Base-by-base conservation (phyloP, 306 rosid species). In the Vicia villosa region DNA sequence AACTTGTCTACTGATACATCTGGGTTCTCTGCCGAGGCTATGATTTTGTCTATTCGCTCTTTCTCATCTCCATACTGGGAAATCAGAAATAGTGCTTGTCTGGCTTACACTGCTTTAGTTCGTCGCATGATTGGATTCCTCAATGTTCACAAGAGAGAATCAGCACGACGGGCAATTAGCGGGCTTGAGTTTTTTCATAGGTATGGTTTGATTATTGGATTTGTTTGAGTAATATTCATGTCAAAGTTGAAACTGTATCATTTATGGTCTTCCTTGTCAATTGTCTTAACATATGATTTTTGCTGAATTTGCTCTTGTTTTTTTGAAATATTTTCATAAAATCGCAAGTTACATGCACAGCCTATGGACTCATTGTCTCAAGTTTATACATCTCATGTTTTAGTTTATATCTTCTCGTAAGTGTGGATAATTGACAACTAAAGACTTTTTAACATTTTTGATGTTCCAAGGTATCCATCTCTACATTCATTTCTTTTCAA, bases 31-130 rank as follows among this genome's bases (percentile, higher is more conserved):
- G 97, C 99, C 11, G 96, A 94, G 88, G 97, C 96, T 70, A 79
- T 94, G 77, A 73, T 87, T 76, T 78, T 91, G 73, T 78, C 96
- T 43, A 79, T 94, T 75, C 79, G 85, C 56, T 84, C 99, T 20
- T 94, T 94, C 87, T 94, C 99, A 70, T 94, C 99, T 8, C 87
- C 91, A 12, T 86, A 91, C 62, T 94, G 99, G 99, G 99, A 94
- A 84, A 88, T 94, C 42, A 83, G 97, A 45, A 94, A 94, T 76
- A 84, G 99, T 87, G 97, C 95, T 77, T 94, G 97, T 79, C 87
- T 84, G 65, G 92, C 97, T 60, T 94, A 85, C 78, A 94, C 99
- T 81, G 89, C 99, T 77, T 82, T 94, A 85, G 86, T 94, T 42
- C 92, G 97, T 51, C 97, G 99, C 69, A 88, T 87, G 89, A 64